These are phyloP conservation scores for Irpex sp. DNA, from an alignment of 1,284 basidiomycete genomes.

Conservation along the genomic window DNA sequence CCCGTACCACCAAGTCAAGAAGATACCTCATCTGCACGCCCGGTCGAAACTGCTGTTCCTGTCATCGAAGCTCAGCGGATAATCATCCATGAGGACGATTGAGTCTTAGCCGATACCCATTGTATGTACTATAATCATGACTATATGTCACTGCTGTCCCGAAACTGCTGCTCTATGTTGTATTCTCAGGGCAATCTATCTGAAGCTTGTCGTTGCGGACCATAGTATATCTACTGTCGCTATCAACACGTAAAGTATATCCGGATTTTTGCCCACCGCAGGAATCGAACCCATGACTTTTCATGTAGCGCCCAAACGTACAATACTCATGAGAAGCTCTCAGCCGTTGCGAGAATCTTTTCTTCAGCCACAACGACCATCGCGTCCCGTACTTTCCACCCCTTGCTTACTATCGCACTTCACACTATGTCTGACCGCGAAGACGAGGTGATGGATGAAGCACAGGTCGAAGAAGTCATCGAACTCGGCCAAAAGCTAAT, in stretches of 20 bases:
- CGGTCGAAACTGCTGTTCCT: slow-evolving; percentile 3
- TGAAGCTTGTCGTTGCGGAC: neutral
- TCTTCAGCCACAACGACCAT: neutral
- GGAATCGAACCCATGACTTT: neutral
- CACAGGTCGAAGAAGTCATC: slow-evolving; percentile 42
- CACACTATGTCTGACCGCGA: neutral
- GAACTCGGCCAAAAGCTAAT: slow-evolving; percentile 57
- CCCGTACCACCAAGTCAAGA: slow-evolving; percentile 17
- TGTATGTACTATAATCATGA: slow-evolving; percentile 2
- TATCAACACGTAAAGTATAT: neutral
- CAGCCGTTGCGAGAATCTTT: neutral
- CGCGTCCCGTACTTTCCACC: neutral
- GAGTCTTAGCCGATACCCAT: neutral
- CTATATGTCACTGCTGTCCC: neutral
- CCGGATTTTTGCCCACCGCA: neutral
- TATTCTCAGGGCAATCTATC: neutral
- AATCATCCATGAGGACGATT: slow-evolving; percentile 14
- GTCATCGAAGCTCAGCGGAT: slow-evolving; percentile 10
- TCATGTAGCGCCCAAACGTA: neutral
- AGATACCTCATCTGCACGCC: slow-evolving; percentile 3
- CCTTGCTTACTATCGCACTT: neutral
- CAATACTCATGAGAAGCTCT: neutral
- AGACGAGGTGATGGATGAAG: slow-evolving; percentile 19
- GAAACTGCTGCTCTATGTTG: neutral
- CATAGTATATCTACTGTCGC: neutral